Conservation (phyloP, 305 asterid genomes). For the Fraxinus ornus region DNA sequence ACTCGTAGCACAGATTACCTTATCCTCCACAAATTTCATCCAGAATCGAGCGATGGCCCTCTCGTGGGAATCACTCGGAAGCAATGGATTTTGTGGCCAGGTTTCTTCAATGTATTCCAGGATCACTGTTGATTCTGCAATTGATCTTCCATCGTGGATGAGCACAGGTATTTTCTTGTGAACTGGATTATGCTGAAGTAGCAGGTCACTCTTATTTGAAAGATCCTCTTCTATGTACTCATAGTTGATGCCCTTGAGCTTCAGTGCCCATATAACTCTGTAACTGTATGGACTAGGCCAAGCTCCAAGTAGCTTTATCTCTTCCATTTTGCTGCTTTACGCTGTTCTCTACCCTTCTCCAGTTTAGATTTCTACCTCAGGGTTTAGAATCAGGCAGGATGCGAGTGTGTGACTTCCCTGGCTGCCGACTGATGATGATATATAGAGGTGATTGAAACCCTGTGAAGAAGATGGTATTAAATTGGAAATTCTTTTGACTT, state of each 20-base stretch:
- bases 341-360: not conserved
- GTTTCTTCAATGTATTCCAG: conserved; percentile 39
- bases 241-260: conserved; percentile 19
- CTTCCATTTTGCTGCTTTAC: conserved; percentile 3
- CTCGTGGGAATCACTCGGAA: conserved; percentile 25
- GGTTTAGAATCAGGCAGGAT: not conserved
- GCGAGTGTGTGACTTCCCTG: not conserved
- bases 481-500: not conserved
- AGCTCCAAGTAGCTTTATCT: conserved; percentile 17
- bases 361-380: too few species aligned
- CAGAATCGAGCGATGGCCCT: conserved; percentile 37
- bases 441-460: not conserved
- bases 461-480: not conserved
- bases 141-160: conserved; percentile 27
- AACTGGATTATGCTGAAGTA: conserved; percentile 27
- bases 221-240: conserved; percentile 31
- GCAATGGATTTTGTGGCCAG: conserved; percentile 31
- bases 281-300: conserved; percentile 25
- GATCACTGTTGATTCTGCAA: conserved; percentile 28
- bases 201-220: conserved; percentile 23
- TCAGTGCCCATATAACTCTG: conserved; percentile 25
- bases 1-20: conserved; percentile 14
- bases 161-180: conserved; percentile 31
- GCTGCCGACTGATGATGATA: not conserved
- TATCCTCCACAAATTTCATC: conserved; percentile 25